A percentile compares a stretch with the other conserved stretches of the same genome.
Evolutionary conservation across 164 flowering plant genomes (phyloP).

Genomic region (Houttuynia cordata): DNA sequence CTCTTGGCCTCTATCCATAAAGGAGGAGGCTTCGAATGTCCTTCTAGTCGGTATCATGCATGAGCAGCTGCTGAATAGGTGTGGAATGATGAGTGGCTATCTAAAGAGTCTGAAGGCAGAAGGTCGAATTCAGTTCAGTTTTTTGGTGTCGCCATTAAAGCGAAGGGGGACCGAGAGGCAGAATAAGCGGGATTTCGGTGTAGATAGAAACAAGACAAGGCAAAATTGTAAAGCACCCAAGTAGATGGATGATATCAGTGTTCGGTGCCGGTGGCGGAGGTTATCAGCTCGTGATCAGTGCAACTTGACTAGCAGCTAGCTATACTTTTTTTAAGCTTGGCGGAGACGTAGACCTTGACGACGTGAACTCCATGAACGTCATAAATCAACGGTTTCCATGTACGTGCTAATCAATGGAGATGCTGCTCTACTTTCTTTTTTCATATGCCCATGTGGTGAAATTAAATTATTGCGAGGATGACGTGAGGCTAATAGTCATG

Average conservation of each 20-base stretch:
- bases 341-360: not conserved
- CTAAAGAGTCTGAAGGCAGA: not conserved
- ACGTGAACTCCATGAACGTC: conserved; percentile 3
- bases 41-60: conserved; percentile 13
- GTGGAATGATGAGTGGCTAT: conserved; percentile 1
- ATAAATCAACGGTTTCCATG: not conserved
- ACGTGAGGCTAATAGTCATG: no score
- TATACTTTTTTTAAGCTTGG: not conserved
- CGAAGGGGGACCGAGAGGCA: not conserved
- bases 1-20: conserved; percentile 40
- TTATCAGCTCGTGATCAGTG: not conserved
- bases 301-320: not conserved
- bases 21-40: conserved; percentile 65
- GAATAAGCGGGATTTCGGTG: not conserved
- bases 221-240: not conserved
- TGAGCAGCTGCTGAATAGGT: not conserved
- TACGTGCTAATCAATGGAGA: no score
- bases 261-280: not conserved
- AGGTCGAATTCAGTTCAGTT: not conserved
- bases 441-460: no score
- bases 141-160: conserved; percentile 1
- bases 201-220: not conserved
- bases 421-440: no score
- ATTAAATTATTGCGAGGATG: no score
- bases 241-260: not conserved